phyloP scores from a whole-genome alignment of 2,329 filamentous ascomycete genomes.

The Leptosphaerulina australis region DNA sequence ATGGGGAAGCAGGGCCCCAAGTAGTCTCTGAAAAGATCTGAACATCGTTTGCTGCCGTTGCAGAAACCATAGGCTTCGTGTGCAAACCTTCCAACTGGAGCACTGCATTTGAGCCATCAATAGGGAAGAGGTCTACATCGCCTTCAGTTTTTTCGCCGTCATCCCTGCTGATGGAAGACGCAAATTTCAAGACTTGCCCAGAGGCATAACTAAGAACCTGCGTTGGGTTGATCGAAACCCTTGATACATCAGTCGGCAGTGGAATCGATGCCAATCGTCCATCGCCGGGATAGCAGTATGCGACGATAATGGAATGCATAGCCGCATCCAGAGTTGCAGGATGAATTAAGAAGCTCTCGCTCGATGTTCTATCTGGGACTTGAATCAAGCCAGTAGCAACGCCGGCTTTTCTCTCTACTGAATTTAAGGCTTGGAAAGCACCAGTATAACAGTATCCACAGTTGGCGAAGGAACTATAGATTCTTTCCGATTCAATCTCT shows the following conservation, averaged over 20 bases:
- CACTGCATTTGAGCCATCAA: not conserved
- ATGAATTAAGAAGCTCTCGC: slow-evolving; percentile 22
- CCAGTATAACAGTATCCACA: slow-evolving; percentile 8
- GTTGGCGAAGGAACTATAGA: not conserved
- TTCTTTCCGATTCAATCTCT: not conserved
- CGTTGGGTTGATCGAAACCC: not conserved
- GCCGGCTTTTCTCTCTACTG: slow-evolving; percentile 1
- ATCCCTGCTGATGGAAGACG: not conserved
- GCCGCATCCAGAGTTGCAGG: slow-evolving; percentile 41
- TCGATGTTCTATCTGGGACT: not conserved
- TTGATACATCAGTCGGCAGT: slow-evolving; percentile 15
- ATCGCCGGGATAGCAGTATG: slow-evolving; percentile 39
- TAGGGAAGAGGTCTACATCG: not conserved
- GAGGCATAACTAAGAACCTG: slow-evolving; percentile 9
- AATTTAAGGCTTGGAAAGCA: slow-evolving; percentile 4
- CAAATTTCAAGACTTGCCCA: not conserved
- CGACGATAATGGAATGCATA: slow-evolving; percentile 40
- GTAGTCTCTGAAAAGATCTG: slow-evolving; percentile 18
- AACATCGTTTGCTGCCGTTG: slow-evolving; percentile 6
- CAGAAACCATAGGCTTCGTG: slow-evolving; percentile 3
- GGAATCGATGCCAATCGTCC: slow-evolving; percentile 20
- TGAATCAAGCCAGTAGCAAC: not conserved
- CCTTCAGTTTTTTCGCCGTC: not conserved
- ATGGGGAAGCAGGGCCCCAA: slow-evolving; percentile 5
- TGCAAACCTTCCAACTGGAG: slow-evolving; percentile 16